These are phyloP conservation scores for Colletotrichum kahawae DNA, from an alignment of 2,329 filamentous ascomycete species.

Conservation along the genomic window DNA sequence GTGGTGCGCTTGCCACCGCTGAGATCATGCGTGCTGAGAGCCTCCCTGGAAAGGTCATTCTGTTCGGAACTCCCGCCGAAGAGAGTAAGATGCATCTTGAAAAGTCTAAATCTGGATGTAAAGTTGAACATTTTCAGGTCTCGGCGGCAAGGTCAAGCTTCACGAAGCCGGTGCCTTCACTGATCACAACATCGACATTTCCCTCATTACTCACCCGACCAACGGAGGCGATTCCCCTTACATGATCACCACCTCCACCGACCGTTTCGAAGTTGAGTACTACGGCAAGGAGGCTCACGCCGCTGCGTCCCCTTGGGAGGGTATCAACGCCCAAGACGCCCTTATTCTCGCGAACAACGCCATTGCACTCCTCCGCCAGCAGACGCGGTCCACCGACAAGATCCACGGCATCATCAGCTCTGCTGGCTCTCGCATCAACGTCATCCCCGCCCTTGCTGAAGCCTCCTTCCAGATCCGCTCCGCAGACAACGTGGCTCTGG, in stretches of 20 bases:
- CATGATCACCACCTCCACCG: conserved; percentile 17
- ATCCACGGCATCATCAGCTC: conserved; percentile 54
- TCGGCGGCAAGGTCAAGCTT: conserved; percentile 52
- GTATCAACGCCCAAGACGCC: conserved; percentile 56
- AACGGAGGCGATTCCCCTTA: conserved; percentile 5
- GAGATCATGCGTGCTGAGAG: conserved; percentile 43
- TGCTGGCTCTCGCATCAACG: conserved; percentile 43
- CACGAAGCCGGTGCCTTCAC: conserved; percentile 45
- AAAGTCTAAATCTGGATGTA: not conserved
- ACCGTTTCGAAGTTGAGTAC: conserved; percentile 39
- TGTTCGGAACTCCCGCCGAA: conserved; percentile 57
- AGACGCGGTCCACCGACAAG: conserved; percentile 51
- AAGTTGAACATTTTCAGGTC: conserved; percentile 30
- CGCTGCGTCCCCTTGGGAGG: conserved; percentile 52
- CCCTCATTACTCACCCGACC: conserved; percentile 33
- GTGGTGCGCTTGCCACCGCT: conserved; percentile 51
- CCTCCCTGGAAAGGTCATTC: conserved; percentile 48
- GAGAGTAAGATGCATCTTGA: conserved; percentile 35
- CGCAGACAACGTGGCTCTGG: conserved; percentile 35
- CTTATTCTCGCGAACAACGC: conserved; percentile 44
- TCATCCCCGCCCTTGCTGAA: conserved; percentile 57
- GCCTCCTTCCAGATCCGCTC: conserved; percentile 64
- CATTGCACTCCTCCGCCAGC: conserved; percentile 53
- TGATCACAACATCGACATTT: conserved; percentile 33
- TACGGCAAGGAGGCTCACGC: conserved; percentile 52